Percentiles rank a stretch among this genome's conserved stretches.
Evolutionary conservation across 2,329 filamentous ascomycete species (phyloP).

Genomic region (Colletotrichum plurivorum): DNA sequence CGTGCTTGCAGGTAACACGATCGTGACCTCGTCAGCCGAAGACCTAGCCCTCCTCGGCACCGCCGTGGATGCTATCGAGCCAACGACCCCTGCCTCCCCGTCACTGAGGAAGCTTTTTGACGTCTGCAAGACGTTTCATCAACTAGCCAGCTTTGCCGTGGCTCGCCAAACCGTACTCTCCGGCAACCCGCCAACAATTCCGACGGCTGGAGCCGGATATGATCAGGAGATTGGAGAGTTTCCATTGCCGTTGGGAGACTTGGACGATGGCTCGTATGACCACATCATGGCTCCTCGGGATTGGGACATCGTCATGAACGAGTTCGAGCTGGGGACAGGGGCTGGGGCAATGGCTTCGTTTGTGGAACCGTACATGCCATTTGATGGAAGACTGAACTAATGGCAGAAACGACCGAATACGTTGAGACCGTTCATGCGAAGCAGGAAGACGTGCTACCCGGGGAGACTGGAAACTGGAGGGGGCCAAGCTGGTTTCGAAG

Average conservation of each 20-base stretch:
- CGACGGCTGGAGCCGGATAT: background rate
- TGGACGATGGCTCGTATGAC: background rate
- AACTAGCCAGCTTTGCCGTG: constrained; percentile 12
- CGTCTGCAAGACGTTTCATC: constrained; percentile 10
- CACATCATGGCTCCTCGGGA: constrained; percentile 8
- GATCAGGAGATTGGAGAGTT: background rate
- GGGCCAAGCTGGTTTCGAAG: too few species aligned
- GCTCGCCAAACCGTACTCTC: background rate
- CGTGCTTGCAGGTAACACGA: constrained; percentile 6
- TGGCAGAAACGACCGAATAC: background rate
- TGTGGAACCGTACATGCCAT: constrained; percentile 12
- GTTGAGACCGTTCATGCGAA: too few species aligned
- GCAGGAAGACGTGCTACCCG: too few species aligned
- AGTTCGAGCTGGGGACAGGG: constrained; percentile 7
- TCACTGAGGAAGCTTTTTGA: background rate
- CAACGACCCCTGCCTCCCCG: background rate
- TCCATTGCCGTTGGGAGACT: background rate
- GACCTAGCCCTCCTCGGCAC: background rate
- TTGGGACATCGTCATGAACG: constrained; percentile 5
- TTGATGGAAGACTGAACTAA: background rate
- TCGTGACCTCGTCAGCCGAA: background rate
- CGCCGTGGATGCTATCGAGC: background rate
- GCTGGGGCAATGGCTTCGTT: constrained; percentile 15
- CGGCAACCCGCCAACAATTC: background rate
- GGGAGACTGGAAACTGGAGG: too few species aligned